Conservation (phyloP, 2,329 filamentous ascomycete genomes). For the Fusarium azukiicola region DNA sequence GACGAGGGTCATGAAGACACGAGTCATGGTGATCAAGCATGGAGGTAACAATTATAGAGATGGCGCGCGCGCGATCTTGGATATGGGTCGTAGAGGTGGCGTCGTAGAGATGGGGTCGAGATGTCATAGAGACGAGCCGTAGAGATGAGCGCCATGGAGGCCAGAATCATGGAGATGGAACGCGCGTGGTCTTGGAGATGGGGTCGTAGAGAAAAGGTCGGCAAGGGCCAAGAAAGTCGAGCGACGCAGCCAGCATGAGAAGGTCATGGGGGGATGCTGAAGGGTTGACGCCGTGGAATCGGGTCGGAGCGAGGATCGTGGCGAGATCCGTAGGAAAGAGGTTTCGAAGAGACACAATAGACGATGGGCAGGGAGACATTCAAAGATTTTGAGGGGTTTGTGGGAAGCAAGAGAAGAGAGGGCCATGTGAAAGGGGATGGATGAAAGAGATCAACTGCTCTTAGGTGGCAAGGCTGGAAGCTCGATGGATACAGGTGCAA, state of each 20-base stretch:
- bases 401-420: background rate
- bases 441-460: background rate
- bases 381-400: background rate
- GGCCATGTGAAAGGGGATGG: background rate
- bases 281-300: background rate
- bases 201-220: background rate
- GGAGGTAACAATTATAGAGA: no score
- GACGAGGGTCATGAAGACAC: no score
- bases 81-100: background rate
- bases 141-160: background rate
- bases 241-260: background rate
- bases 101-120: background rate
- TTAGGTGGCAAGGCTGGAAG: background rate
- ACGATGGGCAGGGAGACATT: background rate
- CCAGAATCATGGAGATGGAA: background rate
- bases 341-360: background rate
- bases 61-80: no score
- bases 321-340: background rate
- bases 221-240: background rate
- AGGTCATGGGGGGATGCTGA: background rate
- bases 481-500: background rate
- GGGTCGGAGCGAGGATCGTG: background rate
- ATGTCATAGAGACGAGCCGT: background rate
- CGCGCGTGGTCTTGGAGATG: background rate
- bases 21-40: no score